Conservation (phyloP, 2,329 filamentous ascomycete genomes). For the Fusarium bactridioides region DNA sequence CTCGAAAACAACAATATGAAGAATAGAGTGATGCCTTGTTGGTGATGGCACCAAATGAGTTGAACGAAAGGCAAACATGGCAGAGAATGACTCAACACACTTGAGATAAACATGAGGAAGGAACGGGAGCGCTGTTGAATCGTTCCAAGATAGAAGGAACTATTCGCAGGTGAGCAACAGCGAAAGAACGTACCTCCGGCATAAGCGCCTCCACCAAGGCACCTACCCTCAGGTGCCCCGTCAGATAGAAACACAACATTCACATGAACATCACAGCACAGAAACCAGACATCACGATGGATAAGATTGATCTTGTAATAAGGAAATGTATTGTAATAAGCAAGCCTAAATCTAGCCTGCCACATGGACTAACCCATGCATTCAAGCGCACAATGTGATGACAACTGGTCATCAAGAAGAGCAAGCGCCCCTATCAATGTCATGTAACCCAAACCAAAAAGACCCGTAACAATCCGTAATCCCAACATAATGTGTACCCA, state of each 20-base stretch:
- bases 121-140: not conserved
- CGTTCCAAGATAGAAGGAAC: slow-evolving; percentile 4
- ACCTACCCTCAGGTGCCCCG: not conserved
- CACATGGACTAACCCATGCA: slow-evolving; percentile 21
- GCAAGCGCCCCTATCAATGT: slow-evolving; percentile 29
- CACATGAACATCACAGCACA: not conserved
- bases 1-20: not conserved
- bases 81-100: not conserved
- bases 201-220: not conserved
- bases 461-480: slow-evolving; percentile 35
- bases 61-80: not conserved
- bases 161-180: not conserved
- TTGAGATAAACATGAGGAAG: not conserved
- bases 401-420: slow-evolving; percentile 29
- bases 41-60: not conserved
- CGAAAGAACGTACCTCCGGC: not conserved
- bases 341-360: slow-evolving; percentile 13
- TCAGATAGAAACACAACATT: not conserved
- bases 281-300: not conserved
- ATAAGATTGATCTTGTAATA: slow-evolving; percentile 2
- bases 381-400: slow-evolving; percentile 21
- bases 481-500: slow-evolving; percentile 39
- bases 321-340: slow-evolving; percentile 34
- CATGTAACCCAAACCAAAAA: slow-evolving; percentile 43
- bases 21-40: slow-evolving; percentile 10